Percentiles rank a stretch among this genome's conserved stretches.
Conservation (phyloP, 192 early-diverging fungal genomes). For the Jimgerdemannia flammicorona region DNA sequence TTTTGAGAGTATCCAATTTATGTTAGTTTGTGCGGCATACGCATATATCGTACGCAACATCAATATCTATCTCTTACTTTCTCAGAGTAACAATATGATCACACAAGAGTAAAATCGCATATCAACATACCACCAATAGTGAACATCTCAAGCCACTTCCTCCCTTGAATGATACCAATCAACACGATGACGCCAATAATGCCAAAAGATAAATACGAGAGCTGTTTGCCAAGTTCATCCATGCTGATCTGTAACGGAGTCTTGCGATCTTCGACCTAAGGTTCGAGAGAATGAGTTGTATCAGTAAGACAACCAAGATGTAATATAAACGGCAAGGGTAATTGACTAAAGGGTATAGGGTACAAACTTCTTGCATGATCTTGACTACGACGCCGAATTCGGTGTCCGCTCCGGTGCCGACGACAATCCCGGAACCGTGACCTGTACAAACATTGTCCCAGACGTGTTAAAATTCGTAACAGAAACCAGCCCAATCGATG, state of each 20-base stretch:
- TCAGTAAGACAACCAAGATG: background rate
- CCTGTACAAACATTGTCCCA: slow-evolving; percentile 27
- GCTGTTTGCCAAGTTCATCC: slow-evolving; percentile 88
- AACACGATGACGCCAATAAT: slow-evolving; percentile 83
- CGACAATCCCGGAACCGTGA: slow-evolving; percentile 84
- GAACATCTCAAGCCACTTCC: slow-evolving; percentile 93
- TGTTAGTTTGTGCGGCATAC: background rate
- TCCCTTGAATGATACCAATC: slow-evolving; percentile 84
- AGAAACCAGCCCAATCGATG: no score
- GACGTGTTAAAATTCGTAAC: background rate
- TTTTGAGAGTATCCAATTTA: background rate
- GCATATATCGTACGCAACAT: background rate
- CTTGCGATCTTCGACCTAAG: slow-evolving; percentile 74
- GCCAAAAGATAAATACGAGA: slow-evolving; percentile 81
- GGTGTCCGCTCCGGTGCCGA: slow-evolving; percentile 84
- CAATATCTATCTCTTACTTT: slow-evolving; percentile 2
- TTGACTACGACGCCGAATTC: slow-evolving; percentile 94
- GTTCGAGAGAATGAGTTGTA: background rate
- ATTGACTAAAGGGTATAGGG: no score
- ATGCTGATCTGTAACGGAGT: slow-evolving; percentile 94
- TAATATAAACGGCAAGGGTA: background rate
- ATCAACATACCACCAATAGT: slow-evolving; percentile 70
- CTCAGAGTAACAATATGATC: background rate
- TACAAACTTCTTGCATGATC: slow-evolving; percentile 83
- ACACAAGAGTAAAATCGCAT: background rate